phyloP scores from a whole-genome alignment of 768 basidiomycete genomes.

The Leucocoprinus sp. region DNA sequence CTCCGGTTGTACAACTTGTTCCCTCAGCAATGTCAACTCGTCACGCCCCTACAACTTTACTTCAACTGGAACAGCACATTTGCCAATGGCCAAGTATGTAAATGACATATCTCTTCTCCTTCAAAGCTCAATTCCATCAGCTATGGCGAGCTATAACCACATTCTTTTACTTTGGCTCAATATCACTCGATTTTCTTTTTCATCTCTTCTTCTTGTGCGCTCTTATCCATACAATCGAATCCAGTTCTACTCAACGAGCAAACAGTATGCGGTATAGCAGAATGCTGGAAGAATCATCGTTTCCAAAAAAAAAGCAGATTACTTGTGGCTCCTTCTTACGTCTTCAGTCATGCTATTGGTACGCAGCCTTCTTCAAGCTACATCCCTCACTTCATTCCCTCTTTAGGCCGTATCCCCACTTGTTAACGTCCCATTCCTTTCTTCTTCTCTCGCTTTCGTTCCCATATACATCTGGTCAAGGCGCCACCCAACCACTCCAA shows the following conservation, averaged over 20 bases:
- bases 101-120: not conserved
- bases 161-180: slow-evolving; percentile 93
- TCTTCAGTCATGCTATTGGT: slow-evolving; percentile 85
- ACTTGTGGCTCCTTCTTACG: slow-evolving; percentile 87
- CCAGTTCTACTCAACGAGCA: not conserved
- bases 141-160: slow-evolving; percentile 85
- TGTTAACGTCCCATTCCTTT: slow-evolving; percentile 89
- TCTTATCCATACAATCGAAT: not conserved
- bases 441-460: slow-evolving; percentile 87
- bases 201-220: slow-evolving; percentile 98
- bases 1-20: slow-evolving; percentile 2
- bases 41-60: slow-evolving; percentile 88
- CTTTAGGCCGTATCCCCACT: slow-evolving; percentile 71
- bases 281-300: slow-evolving; percentile 95
- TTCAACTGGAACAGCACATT: slow-evolving; percentile 86
- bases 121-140: slow-evolving; percentile 29
- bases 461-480: slow-evolving; percentile 97
- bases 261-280: slow-evolving; percentile 91
- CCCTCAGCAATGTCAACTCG: slow-evolving; percentile 88
- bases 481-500: slow-evolving; percentile 89
- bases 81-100: slow-evolving; percentile 65
- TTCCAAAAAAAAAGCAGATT: slow-evolving; percentile 86
- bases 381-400: slow-evolving; percentile 1
- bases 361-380: slow-evolving; percentile 16
- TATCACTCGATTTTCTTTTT: slow-evolving; percentile 91